These are phyloP conservation scores for Mycena albidolilacea DNA, from an alignment of 768 basidiomycete genomes.

Conservation along the genomic window DNA sequence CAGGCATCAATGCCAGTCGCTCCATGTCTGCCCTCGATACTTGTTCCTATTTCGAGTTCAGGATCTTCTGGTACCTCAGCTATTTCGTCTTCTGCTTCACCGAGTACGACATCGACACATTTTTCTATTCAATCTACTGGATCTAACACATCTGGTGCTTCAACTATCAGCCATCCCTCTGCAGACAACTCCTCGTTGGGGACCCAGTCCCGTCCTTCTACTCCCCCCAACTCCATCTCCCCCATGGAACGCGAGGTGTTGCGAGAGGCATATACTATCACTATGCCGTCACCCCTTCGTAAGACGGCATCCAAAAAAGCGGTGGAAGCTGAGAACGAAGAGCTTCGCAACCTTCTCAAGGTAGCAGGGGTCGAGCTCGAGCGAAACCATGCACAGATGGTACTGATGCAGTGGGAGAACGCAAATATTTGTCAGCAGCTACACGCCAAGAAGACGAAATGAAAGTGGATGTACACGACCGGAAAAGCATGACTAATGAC, in stretches of 20 bases:
- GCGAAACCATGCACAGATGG: slow-evolving; percentile 8
- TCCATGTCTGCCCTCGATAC: slow-evolving; percentile 1
- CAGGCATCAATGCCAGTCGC: slow-evolving; percentile 23
- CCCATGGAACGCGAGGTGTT: not conserved
- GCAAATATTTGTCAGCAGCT: not conserved
- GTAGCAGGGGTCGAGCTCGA: slow-evolving; percentile 14
- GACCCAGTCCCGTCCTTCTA: not conserved
- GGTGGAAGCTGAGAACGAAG: not conserved
- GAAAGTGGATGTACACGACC: not conserved
- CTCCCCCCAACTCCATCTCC: not conserved
- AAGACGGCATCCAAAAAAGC: slow-evolving; percentile 2
- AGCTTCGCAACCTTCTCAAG: not conserved
- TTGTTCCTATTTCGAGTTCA: slow-evolving; percentile 1
- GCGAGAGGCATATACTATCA: not conserved
- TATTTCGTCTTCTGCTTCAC: not conserved
- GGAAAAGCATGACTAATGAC: slow-evolving; percentile 24
- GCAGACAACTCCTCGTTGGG: no score
- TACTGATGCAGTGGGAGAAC: slow-evolving; percentile 14
- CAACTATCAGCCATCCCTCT: no score
- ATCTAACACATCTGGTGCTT: no score
- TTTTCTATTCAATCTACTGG: not conserved
- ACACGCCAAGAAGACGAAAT: not conserved
- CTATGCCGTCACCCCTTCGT: slow-evolving; percentile 14
- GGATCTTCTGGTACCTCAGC: slow-evolving; percentile 1
- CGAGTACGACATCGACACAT: not conserved